Base-by-base conservation (phyloP, 495 filamentous ascomycete genomes). In the Opeltia flavorubescens region DNA sequence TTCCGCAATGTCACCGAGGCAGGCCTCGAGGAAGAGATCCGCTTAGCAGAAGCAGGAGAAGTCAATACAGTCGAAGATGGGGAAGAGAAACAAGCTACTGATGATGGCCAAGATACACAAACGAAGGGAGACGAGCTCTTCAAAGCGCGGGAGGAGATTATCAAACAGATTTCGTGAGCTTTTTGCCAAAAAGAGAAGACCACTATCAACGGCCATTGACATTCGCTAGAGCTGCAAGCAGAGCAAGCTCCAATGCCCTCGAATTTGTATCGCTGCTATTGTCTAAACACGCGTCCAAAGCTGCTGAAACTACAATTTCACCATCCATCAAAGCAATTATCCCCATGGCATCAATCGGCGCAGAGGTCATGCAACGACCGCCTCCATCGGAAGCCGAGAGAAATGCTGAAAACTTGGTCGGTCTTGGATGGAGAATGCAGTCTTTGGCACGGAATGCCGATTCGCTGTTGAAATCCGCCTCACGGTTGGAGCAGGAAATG, bases 251-350 rank as follows among this genome's bases (percentile, higher is more conserved):
- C 57, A 66, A 79, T 23, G 75, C 77, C 3, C 75, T 94, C 42
- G 87, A 96, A 57, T 84, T 86, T 52, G 62, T 95, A 31, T 95
- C 91, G 11, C 75, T 95, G 8, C 64, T 94, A 1, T 67, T 94
- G 1, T 86, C 88, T 7, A 86, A 86, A 57, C 72, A 91, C 52
- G 25, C 70, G 2, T 81, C 84, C 3, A 72, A 73, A 31, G 74
- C 75, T 50, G 84, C 81, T 20, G 75, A 75, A 49, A 58, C 64
- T 27, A 82, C 84, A 25, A 75, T 95, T 51, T 87, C 80, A 11
- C 65, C 71, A 8, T 69, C 57, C 20, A 68, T 94, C 28, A 85
- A 84, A 56, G 67, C 79, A 24, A 60, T 69, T 28, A 75, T 88
- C 4, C 81, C 83, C 9, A 66, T 80, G 20, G 87, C 85, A 4